Conservation (phyloP, 2,329 filamentous ascomycete genomes). For the Ophiostoma triangulosporum region DNA sequence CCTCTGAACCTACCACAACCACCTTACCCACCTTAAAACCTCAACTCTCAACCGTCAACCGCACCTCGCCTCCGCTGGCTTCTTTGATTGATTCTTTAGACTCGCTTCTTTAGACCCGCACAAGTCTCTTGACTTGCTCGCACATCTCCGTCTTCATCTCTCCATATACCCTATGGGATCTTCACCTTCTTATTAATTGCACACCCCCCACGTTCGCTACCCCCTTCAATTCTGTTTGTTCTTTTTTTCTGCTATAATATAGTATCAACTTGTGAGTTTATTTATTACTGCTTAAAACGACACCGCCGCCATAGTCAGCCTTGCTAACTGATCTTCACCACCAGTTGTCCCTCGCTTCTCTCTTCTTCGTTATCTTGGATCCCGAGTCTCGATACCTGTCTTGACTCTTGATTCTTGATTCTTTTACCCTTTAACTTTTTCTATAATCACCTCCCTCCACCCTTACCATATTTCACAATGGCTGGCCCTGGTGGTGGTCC, state of each 20-base stretch:
- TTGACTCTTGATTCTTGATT: constrained; percentile 21
- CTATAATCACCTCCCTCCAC: constrained; percentile 18
- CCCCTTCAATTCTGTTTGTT: background rate
- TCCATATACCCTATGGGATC: background rate
- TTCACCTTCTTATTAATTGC: background rate
- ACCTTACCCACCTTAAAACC: too few species aligned
- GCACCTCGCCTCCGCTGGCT: too few species aligned
- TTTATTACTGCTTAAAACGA: background rate
- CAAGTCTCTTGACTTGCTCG: too few species aligned
- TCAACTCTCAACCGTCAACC: too few species aligned
- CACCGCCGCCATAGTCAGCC: background rate
- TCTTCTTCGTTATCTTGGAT: background rate
- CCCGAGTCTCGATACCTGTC: constrained; percentile 17
- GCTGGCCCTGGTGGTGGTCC: constrained; percentile 90
- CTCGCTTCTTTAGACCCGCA: too few species aligned
- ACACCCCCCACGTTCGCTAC: constrained; percentile 4
- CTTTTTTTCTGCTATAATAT: background rate
- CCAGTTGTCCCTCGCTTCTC: constrained; percentile 12
- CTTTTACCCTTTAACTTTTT: constrained; percentile 23
- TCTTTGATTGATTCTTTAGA: too few species aligned
- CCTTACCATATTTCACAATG: constrained; percentile 45
- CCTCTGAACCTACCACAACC: too few species aligned
- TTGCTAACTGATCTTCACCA: background rate
- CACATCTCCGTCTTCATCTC: background rate
- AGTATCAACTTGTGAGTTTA: background rate